Evolutionary conservation across 805 yeast species (phyloP).

Genomic region (Cyberlindnera sargentensis): DNA sequence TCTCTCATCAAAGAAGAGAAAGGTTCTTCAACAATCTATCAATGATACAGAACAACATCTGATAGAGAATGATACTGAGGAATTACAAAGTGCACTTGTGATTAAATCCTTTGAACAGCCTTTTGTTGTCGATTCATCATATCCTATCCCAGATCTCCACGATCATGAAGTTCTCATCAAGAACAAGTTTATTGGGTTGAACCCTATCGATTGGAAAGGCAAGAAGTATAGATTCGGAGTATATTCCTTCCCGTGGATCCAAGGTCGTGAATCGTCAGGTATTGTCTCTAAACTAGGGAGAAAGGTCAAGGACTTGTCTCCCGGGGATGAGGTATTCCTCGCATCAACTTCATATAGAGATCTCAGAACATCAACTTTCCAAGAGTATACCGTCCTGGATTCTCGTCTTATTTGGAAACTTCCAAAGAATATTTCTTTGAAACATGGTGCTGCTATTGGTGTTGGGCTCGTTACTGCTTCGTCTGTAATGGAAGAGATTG

Average conservation of each 20-base stretch:
- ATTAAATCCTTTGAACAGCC: conserved; percentile 23
- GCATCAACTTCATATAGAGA: conserved; percentile 43
- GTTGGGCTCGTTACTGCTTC: conserved; percentile 42
- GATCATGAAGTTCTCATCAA: conserved; percentile 26
- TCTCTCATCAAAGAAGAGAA: conserved; percentile 3
- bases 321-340: conserved; percentile 34
- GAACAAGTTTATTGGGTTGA: conserved; percentile 34
- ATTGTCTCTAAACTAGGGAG: conserved; percentile 29
- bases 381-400: conserved; percentile 37
- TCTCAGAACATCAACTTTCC: conserved; percentile 39
- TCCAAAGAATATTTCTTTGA: conserved; percentile 28
- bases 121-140: conserved; percentile 12
- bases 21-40: background rate
- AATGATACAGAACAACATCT: conserved; percentile 7
- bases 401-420: conserved; percentile 39
- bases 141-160: conserved; percentile 19
- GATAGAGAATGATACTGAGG: conserved; percentile 6
- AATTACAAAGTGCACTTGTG: conserved; percentile 20
- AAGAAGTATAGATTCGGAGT: conserved; percentile 39
- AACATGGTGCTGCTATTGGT: conserved; percentile 39
- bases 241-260: conserved; percentile 43
- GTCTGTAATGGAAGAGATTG: conserved; percentile 25
- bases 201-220: conserved; percentile 46
- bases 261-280: conserved; percentile 42
- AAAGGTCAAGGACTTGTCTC: conserved; percentile 25